These are phyloP conservation scores for Suhomyces atakaporum DNA, from an alignment of 1,139 yeast species.

Conservation along the genomic window DNA sequence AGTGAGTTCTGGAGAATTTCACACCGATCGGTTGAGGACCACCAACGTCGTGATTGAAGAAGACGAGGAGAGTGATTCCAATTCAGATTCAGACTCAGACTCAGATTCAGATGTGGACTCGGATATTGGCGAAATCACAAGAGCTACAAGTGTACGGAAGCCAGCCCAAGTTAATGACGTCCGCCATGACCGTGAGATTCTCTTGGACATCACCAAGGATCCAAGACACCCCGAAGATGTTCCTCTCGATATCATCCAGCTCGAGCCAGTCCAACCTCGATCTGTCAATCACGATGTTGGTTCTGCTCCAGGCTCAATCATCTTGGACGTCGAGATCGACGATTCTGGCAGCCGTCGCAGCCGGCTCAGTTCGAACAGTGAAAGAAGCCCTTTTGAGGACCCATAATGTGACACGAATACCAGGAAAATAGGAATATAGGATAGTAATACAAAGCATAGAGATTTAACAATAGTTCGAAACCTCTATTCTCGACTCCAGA, in stretches of 20 bases:
- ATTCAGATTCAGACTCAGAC: too few relatives aligned
- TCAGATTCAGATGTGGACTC: conserved; percentile 52
- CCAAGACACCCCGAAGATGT: conserved; percentile 7
- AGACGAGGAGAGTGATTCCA: conserved; percentile 10
- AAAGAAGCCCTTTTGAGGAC: conserved; percentile 37
- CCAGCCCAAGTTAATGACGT: conserved; percentile 8
- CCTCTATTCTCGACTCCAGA: too few relatives aligned
- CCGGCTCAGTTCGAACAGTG: conserved; percentile 13
- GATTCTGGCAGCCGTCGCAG: conserved; percentile 10
- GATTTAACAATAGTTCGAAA: too few relatives aligned
- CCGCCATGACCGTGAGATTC: conserved; percentile 18
- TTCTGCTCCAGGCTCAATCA: conserved; percentile 31
- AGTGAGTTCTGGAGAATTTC: too few relatives aligned
- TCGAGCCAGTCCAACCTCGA: conserved; percentile 9
- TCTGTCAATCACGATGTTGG: conserved; percentile 3
- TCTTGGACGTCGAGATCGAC: conserved; percentile 41
- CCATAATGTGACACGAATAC: too few relatives aligned
- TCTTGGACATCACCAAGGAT: conserved; percentile 14
- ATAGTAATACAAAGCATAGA: too few relatives aligned
- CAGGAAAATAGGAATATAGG: too few relatives aligned
- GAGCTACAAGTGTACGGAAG: conserved; percentile 44
- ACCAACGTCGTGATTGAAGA: conserved; percentile 17
- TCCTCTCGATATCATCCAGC: conserved; percentile 12
- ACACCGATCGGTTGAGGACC: background rate
- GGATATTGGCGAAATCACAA: conserved; percentile 48